Evolutionary conservation across 176 grass and related monocot genomes (phyloP).

Genomic region (Typha latifolia): DNA sequence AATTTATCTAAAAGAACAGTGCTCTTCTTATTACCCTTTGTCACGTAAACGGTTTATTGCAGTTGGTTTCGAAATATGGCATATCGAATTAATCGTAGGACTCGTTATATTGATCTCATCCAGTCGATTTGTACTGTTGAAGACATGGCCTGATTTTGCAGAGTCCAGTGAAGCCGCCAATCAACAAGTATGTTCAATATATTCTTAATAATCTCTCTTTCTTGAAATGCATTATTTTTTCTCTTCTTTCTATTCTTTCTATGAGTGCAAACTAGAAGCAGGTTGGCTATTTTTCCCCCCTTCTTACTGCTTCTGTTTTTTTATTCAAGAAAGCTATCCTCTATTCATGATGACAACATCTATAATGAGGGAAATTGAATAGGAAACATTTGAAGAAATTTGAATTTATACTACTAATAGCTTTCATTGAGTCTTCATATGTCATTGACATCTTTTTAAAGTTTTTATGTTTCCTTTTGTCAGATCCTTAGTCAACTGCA

Average conservation of each 20-base stretch:
- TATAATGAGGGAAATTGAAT: too few relatives aligned
- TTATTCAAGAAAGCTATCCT: too few relatives aligned
- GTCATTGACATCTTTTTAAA: too few relatives aligned
- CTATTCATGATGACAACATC: too few relatives aligned
- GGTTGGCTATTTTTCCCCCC: too few relatives aligned
- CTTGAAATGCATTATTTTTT: not conserved
- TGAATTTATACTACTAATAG: too few relatives aligned
- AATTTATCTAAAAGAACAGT: too few relatives aligned
- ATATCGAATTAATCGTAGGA: conserved; percentile 51
- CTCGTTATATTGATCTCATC: conserved; percentile 66
- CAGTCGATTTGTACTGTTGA: conserved; percentile 52
- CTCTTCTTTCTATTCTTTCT: not conserved
- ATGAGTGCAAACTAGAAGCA: not conserved
- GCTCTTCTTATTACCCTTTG: not conserved
- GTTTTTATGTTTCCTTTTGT: conserved; percentile 11
- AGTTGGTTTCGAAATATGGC: conserved; percentile 84
- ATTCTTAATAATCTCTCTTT: not conserved
- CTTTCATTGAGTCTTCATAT: too few relatives aligned
- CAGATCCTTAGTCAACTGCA: conserved; percentile 73
- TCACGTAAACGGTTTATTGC: conserved; percentile 10
- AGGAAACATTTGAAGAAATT: too few relatives aligned
- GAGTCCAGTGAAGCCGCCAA: conserved; percentile 79
- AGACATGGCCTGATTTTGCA: conserved; percentile 77
- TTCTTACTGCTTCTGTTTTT: too few relatives aligned
- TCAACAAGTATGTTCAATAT: conserved; percentile 40